Evolutionary conservation across 805 yeast species (phyloP).

Genomic region (Saccharomyces paradoxus): DNA sequence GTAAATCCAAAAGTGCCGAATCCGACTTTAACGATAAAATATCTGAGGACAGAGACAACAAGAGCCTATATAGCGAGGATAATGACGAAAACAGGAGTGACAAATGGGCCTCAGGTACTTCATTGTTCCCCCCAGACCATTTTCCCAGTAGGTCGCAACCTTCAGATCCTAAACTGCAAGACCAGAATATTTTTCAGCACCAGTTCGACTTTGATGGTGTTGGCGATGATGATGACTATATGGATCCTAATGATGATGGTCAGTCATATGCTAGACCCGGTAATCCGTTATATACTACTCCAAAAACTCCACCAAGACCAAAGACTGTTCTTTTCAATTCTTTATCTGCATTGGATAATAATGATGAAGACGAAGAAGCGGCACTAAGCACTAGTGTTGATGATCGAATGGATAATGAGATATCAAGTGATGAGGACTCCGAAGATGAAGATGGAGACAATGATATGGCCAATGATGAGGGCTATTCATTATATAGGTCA

Average conservation of each 20-base stretch:
- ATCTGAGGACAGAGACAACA: not conserved
- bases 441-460: conserved; percentile 15
- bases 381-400: not conserved
- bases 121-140: not conserved
- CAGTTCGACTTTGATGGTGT: conserved; percentile 36
- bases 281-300: conserved; percentile 49
- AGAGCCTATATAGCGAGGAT: not conserved
- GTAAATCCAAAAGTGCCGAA: conserved; percentile 18
- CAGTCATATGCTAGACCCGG: conserved; percentile 56
- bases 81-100: conserved; percentile 18
- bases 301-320: conserved; percentile 29
- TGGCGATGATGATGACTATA: conserved; percentile 58
- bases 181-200: conserved; percentile 33
- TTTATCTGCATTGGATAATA: not conserved
- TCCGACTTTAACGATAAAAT: conserved; percentile 29
- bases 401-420: conserved; percentile 2
- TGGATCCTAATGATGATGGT: conserved; percentile 78
- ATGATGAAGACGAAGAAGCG: not conserved
- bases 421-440: conserved; percentile 13
- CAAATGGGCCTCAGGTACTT: not conserved
- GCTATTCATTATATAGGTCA: not conserved
- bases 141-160: conserved; percentile 8
- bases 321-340: conserved; percentile 7
- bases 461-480: conserved; percentile 10
- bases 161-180: conserved; percentile 9